Base-by-base conservation (phyloP, 2,329 filamentous ascomycete species). In the Neonectria neomacrospora region DNA sequence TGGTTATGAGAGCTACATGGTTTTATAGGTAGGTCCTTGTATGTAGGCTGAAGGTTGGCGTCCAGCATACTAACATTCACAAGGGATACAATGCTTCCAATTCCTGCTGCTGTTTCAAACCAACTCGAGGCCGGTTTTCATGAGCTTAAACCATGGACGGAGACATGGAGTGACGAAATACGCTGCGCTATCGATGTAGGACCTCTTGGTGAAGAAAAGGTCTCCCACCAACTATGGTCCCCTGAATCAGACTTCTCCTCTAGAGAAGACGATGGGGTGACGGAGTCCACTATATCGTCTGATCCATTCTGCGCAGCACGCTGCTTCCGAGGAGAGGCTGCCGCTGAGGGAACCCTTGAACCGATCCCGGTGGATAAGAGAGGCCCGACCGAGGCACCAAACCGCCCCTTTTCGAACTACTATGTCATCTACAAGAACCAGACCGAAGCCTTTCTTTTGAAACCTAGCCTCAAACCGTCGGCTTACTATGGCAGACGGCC, bases 111-210 rank as follows among this genome's bases (percentile, higher is more conserved):
- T 16, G 90, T 97, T 34, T 94, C 96, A 9, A 99, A 98, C 71
- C 93, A 94, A 77, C 84, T 99, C 1, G 96, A 99, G 76, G 86
- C 89, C n/a, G 94, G 95, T 6, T 99, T 97, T 75, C 82, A 91
- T 59, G 93, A 97, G 73, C 82, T 98, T 54, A 90, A 89, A 57
- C 93, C 93, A 0, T 97, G 95, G 90, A 94, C 92, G 1, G 88
- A 96, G 71, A 97, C 95, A 1, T 99, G 96, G 94, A 86, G 86
- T 55, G 94, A 97, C 73, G 95, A 99, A 78, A 81, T 99, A 8
- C 89, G 91, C 67, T 97, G 93, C 77, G 96, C 96, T 5, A 85
- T 97, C 6, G 93, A 97, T 54, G 93, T 97, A 61, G 96, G 96
- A 1, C 90, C 95, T 1, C 83, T 91, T 10, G 96, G 95, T 1